Evolutionary conservation across 305 asterid genomes (phyloP).

Genomic region (Fraxinus floribunda): DNA sequence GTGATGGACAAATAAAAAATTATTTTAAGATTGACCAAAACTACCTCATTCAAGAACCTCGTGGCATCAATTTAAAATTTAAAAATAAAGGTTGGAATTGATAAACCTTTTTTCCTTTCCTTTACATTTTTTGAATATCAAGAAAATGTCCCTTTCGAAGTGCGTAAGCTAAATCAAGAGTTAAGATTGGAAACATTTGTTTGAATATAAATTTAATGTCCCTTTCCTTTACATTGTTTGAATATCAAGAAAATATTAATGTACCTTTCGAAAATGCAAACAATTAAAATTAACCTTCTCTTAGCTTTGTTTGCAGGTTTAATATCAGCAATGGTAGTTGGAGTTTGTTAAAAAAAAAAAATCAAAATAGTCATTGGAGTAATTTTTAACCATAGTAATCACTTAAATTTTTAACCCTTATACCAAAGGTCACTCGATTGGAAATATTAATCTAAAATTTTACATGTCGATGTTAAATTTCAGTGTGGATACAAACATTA

Average conservation of each 20-base stretch:
- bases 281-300: neutral
- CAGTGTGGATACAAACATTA: too few relatives aligned
- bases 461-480: neutral
- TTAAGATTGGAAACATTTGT: too few relatives aligned
- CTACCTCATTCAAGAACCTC: neutral
- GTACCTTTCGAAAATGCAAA: neutral
- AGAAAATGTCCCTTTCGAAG: neutral
- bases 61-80: neutral
- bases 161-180: neutral
- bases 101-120: neutral
- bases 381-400: too few relatives aligned
- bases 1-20: too few relatives aligned
- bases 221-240: too few relatives aligned
- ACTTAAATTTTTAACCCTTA: too few relatives aligned
- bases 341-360: neutral
- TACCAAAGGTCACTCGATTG: too few relatives aligned
- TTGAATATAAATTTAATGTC: too few relatives aligned
- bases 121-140: neutral
- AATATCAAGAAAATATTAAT: too few relatives aligned
- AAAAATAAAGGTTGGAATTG: neutral
- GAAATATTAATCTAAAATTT: too few relatives aligned
- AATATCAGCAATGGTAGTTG: neutral
- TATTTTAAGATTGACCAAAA: too few relatives aligned
- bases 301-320: neutral
- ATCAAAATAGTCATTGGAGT: too few relatives aligned